Evolutionary conservation across 192 early-diverging fungal genomes (phyloP).

Genomic region (Fimicolochytrium jonesii): DNA sequence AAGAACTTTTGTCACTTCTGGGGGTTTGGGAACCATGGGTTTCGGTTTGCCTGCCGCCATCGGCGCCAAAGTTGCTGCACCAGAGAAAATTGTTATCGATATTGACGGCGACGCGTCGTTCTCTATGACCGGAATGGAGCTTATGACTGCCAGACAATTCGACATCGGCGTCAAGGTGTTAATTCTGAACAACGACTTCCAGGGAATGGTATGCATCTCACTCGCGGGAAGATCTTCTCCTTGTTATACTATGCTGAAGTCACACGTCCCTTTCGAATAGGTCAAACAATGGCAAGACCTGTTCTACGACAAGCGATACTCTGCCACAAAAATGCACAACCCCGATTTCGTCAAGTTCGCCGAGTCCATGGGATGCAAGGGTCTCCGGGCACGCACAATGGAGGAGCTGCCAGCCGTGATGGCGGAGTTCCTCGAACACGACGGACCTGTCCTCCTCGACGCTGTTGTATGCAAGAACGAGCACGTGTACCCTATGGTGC

Average conservation of each 20-base stretch:
- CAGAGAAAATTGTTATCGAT: constrained; percentile 93
- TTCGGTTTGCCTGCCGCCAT: constrained; percentile 94
- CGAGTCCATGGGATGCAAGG: constrained; percentile 86
- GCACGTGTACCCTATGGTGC: constrained; percentile 96
- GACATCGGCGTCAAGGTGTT: constrained; percentile 96
- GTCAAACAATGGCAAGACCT: constrained; percentile 77
- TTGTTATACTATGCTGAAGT: not conserved
- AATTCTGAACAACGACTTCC: constrained; percentile 98
- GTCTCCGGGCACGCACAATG: constrained; percentile 75
- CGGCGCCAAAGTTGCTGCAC: constrained; percentile 92
- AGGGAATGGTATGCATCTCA: constrained; percentile 96
- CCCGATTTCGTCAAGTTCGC: constrained; percentile 98
- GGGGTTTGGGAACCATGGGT: constrained; percentile 98
- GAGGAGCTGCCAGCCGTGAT: constrained; percentile 83
- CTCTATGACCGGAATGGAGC: constrained; percentile 98
- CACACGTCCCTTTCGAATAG: not conserved
- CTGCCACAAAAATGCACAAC: constrained; percentile 90
- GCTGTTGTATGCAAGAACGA: constrained; percentile 86
- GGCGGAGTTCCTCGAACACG: constrained; percentile 79
- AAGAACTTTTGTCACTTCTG: constrained; percentile 86
- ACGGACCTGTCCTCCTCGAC: constrained; percentile 88
- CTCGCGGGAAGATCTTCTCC: constrained; percentile 28
- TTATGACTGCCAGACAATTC: constrained; percentile 96
- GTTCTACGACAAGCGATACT: constrained; percentile 96
- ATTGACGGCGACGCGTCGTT: constrained; percentile 99